phyloP scores from a whole-genome alignment of 1,284 basidiomycete genomes.

The Agroathelia rolfsii region DNA sequence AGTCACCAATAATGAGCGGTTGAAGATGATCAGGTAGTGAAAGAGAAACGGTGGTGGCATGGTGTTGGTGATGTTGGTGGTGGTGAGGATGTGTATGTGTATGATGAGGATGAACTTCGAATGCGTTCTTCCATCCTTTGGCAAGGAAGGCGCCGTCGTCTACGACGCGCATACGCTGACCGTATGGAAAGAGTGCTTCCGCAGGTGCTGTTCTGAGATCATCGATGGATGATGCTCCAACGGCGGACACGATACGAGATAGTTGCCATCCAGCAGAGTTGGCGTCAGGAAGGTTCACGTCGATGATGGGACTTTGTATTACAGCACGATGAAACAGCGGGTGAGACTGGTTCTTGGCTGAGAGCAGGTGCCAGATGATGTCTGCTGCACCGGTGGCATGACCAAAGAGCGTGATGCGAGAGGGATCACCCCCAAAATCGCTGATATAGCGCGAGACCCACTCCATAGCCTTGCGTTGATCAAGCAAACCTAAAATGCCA shows the following conservation, averaged over 20 bases:
- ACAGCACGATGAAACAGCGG: slow-evolving; percentile 61
- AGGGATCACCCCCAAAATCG: slow-evolving; percentile 64
- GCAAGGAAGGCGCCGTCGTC: slow-evolving; percentile 63
- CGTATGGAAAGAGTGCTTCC: slow-evolving; percentile 42
- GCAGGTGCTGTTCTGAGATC: slow-evolving; percentile 48
- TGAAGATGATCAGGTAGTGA: slow-evolving; percentile 38
- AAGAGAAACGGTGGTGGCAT: too few species aligned
- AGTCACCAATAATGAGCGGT: slow-evolving; percentile 67
- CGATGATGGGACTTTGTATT: slow-evolving; percentile 54
- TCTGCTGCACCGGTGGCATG: slow-evolving; percentile 61
- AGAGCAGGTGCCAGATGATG: slow-evolving; percentile 62
- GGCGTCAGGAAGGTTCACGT: slow-evolving; percentile 49
- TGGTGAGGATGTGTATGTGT: slow-evolving; percentile 23
- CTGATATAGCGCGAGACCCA: slow-evolving; percentile 60
- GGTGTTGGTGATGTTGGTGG: slow-evolving; percentile 13
- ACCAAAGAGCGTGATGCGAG: slow-evolving; percentile 64
- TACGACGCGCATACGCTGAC: slow-evolving; percentile 40
- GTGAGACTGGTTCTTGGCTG: slow-evolving; percentile 42
- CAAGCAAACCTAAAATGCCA: slow-evolving; percentile 42
- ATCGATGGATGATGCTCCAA: slow-evolving; percentile 43
- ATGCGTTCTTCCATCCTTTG: slow-evolving; percentile 43
- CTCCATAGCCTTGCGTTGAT: slow-evolving; percentile 60
- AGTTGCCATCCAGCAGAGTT: slow-evolving; percentile 55
- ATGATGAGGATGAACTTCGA: slow-evolving; percentile 34
- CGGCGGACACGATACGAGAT: slow-evolving; percentile 44